Percentiles rank a stretch among this genome's conserved stretches.
These are phyloP conservation scores for Sugiyamaella qingdaonensis DNA, from an alignment of 805 yeast genomes.

Conservation along the genomic window DNA sequence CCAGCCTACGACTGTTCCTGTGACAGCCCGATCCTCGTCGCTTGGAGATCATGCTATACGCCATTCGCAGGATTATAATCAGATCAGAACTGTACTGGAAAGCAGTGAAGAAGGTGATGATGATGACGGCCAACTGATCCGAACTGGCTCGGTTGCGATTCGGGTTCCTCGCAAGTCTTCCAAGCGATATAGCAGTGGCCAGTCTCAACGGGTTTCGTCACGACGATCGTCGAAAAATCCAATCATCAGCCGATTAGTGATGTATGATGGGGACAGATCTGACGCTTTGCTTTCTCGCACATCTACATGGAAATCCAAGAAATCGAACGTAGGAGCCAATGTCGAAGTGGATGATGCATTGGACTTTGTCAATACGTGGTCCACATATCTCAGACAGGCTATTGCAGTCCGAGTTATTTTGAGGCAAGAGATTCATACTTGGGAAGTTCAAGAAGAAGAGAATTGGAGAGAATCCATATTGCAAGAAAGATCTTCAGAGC, in stretches of 20 bases:
- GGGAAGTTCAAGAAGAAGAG: conserved; percentile 21
- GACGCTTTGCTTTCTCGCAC: neutral
- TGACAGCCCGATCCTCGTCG: neutral
- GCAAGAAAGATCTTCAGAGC: neutral
- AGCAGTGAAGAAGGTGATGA: neutral
- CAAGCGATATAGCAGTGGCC: conserved; percentile 1
- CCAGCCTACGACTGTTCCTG: neutral
- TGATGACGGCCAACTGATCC: neutral
- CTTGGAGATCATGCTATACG: too few species aligned
- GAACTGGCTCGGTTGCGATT: neutral
- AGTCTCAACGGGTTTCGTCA: neutral
- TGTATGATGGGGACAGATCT: conserved; percentile 10
- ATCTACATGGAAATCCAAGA: neutral
- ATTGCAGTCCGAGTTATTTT: conserved; percentile 31
- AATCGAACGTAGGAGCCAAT: neutral
- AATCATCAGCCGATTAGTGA: conserved; percentile 13
- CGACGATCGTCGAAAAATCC: conserved; percentile 4
- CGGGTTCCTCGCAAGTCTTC: conserved; percentile 4
- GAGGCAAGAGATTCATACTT: conserved; percentile 23
- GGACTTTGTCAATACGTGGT: conserved; percentile 32
- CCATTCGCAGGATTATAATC: too few species aligned
- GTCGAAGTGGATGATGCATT: conserved; percentile 27
- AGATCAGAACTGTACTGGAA: too few species aligned
- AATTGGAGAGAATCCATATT: conserved; percentile 12
- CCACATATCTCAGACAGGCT: conserved; percentile 29